Evolutionary conservation across 2,329 filamentous ascomycete genomes (phyloP).

Genomic region (Ophiostoma populinum): DNA sequence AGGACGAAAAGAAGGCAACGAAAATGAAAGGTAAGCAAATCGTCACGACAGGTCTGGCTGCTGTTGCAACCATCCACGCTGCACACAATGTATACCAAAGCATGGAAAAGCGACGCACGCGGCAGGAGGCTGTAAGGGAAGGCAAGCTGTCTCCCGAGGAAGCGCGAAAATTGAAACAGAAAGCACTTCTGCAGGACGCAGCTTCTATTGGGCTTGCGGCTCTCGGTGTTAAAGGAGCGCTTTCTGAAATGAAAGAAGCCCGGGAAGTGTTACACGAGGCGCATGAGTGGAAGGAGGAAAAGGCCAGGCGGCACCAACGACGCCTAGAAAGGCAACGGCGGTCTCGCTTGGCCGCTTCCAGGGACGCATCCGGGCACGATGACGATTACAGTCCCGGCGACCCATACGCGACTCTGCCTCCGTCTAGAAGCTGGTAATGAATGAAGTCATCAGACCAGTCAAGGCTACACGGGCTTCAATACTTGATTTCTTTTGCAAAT

Average conservation of each 20-base stretch:
- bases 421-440: background rate
- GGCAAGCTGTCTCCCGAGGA: conserved; percentile 32
- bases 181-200: conserved; percentile 38
- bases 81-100: conserved; percentile 40
- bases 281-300: conserved; percentile 31
- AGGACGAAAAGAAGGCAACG: conserved; percentile 34
- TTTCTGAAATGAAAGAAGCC: conserved; percentile 38
- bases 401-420: background rate
- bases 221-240: conserved; percentile 37
- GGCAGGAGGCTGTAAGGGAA: conserved; percentile 35
- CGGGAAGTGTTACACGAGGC: conserved; percentile 31
- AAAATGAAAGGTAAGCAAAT: conserved; percentile 48
- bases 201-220: conserved; percentile 42
- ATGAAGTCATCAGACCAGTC: background rate
- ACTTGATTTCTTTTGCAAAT: too few relatives aligned
- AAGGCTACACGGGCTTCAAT: too few relatives aligned
- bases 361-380: conserved; percentile 3
- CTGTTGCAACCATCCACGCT: conserved; percentile 42
- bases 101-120: conserved; percentile 36
- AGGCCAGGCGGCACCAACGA: conserved; percentile 29
- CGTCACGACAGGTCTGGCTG: conserved; percentile 36
- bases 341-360: conserved; percentile 4
- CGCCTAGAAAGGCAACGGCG: conserved; percentile 21
- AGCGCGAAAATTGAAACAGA: conserved; percentile 39
- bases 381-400: background rate